Evolutionary conservation across 208 protist genomes (phyloP).

Genomic region (Trypanosoma cruzi): DNA sequence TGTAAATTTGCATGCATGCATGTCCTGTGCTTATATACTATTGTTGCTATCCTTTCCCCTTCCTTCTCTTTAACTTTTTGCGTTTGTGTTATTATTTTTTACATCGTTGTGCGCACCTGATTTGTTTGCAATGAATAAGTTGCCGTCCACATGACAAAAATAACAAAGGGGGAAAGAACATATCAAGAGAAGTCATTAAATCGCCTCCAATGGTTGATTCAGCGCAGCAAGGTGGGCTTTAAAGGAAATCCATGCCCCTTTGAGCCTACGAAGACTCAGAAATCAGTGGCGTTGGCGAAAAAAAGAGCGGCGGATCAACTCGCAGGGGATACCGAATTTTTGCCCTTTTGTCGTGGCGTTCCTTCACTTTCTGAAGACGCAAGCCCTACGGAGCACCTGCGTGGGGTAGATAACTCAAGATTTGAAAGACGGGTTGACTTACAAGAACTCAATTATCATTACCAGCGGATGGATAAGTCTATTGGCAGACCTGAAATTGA

Average conservation of each 20-base stretch:
- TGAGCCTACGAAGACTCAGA: conserved; percentile 61
- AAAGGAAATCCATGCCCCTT: conserved; percentile 84
- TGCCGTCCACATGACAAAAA: neutral
- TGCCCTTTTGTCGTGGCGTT: conserved; percentile 60
- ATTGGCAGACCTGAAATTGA: conserved; percentile 72
- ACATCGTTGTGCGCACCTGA: neutral
- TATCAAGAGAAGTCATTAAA: conserved; percentile 64
- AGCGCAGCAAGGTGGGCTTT: conserved; percentile 68
- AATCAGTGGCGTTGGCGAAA: conserved; percentile 51
- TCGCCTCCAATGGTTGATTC: conserved; percentile 78
- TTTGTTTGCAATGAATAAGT: neutral
- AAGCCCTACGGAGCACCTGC: conserved; percentile 53
- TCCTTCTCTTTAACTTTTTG: neutral
- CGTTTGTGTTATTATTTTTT: neutral
- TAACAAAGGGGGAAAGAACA: conserved; percentile 24
- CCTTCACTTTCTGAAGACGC: conserved; percentile 54
- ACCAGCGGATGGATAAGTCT: conserved; percentile 54
- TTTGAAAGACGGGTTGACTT: conserved; percentile 26
- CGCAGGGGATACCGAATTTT: conserved; percentile 59
- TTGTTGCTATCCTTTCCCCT: neutral
- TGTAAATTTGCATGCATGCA: neutral
- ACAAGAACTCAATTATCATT: conserved; percentile 19
- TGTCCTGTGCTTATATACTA: neutral
- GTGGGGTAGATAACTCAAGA: conserved; percentile 26
- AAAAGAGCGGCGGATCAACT: conserved; percentile 27